Base-by-base conservation (phyloP, 2,329 filamentous ascomycete genomes). In the Didymella glomerata region DNA sequence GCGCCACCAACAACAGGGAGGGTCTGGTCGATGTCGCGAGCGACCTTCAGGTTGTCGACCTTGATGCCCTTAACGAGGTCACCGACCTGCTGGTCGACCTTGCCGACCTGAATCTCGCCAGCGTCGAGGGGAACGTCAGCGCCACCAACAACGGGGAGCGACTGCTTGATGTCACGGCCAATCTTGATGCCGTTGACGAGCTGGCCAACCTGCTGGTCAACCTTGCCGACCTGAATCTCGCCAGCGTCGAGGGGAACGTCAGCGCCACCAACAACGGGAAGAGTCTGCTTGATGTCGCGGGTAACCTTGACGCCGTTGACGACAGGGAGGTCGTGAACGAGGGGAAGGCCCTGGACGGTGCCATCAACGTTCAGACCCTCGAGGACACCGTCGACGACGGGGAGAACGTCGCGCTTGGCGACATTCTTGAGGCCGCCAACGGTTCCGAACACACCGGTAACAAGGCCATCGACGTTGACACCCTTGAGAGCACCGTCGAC, bases 121-220 rank as follows among this genome's bases (percentile, higher is more conserved):
- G 40, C 40, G 13, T 46, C 20, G 16, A 58, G 16, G 45, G 56
- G 40, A 42, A 42, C 20, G n/a, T 42, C 40, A 42, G 40, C 40
- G 20, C 40, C 40, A 25, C 20, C 40, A 10, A 42, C 22, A 10
- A 42, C 20, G 10, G 40, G 40, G 13, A 42, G 40, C 18, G n/a
- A 22, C 45, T 58, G 56, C 24, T 46, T n/a, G 24, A 58, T 54
- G 9, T 58, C 49, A 18, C 56, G 49, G 8, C 42, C 42, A 8
- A 47, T 14, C 36, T 40, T 36, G 24, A 36, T 42, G 34, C 48
- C 55, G 9, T 44, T 14, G 36, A 53, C 24, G 5, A 53, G 44
- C 0, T 48, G 22, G 9, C 14, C 18, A 7, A 38, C 49, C 13
- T 46, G 30, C 20, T 32, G 20, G 16, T 45, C 25, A 9, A 41